A percentile compares a stretch with the other conserved stretches of the same genome.
These are phyloP conservation scores for Microbotryum silenes-acaulis DNA, from an alignment of 1,284 basidiomycete species.

Conservation along the genomic window DNA sequence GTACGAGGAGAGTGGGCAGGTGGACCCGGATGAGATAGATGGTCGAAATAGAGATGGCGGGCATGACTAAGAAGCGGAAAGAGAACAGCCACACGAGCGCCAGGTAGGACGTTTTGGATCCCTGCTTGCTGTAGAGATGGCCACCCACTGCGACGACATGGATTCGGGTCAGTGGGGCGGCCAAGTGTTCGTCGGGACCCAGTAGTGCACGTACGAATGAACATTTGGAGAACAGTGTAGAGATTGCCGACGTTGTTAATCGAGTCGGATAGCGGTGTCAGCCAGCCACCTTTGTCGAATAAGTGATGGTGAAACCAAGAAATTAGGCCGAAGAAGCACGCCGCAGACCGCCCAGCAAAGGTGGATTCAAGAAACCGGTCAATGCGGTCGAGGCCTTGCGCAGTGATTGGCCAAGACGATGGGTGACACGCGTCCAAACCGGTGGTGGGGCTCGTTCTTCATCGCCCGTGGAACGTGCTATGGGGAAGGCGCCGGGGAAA, in stretches of 20 bases:
- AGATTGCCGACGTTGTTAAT: conserved; percentile 38
- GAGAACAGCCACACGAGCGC: conserved; percentile 37
- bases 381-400: too few relatives aligned
- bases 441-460: too few relatives aligned
- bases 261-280: conserved; percentile 30
- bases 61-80: conserved; percentile 39
- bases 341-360: conserved; percentile 39
- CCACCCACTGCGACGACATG: conserved; percentile 26
- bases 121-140: conserved; percentile 30
- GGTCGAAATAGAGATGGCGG: conserved; percentile 33
- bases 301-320: conserved; percentile 36
- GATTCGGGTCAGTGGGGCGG: neutral
- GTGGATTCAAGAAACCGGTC: conserved; percentile 31
- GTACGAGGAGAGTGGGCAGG: conserved; percentile 32
- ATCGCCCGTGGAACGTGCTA: too few relatives aligned
- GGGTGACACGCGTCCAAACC: too few relatives aligned
- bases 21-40: conserved; percentile 35
- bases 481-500: conserved; percentile 18
- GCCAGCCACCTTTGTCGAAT: conserved; percentile 33
- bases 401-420: too few relatives aligned
- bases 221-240: conserved; percentile 41
- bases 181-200: neutral
- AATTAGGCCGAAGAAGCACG: conserved; percentile 37
- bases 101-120: conserved; percentile 22
- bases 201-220: conserved; percentile 19